A percentile compares a stretch with the other conserved stretches of the same genome.
Evolutionary conservation across 108 stramenopile genomes (phyloP).

Genomic region (Schizochytrium sp.): DNA sequence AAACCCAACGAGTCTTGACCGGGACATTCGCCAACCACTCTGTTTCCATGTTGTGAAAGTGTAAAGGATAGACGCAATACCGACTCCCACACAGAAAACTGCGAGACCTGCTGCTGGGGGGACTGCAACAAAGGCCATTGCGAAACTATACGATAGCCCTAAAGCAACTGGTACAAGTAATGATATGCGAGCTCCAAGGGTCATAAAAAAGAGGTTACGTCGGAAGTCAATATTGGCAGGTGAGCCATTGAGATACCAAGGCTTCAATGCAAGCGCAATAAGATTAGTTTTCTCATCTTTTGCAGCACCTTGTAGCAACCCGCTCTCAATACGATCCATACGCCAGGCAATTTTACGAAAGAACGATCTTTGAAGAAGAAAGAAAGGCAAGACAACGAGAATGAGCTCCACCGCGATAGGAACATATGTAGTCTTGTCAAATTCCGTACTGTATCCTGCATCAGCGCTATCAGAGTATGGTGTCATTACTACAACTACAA

Average conservation of each 20-base stretch:
- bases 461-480: background rate
- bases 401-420: background rate
- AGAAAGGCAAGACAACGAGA: background rate
- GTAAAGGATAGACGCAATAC: background rate
- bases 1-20: background rate
- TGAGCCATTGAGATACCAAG: slow-evolving; percentile 33
- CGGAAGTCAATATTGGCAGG: slow-evolving; percentile 55
- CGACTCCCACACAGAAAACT: background rate
- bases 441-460: background rate
- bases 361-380: background rate
- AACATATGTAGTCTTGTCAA: background rate
- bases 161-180: slow-evolving; percentile 24
- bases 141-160: slow-evolving; percentile 41
- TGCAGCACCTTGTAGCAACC: slow-evolving; percentile 1
- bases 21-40: slow-evolving; percentile 60
- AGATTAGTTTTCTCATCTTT: slow-evolving; percentile 25
- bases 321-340: slow-evolving; percentile 36
- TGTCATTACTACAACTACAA: background rate
- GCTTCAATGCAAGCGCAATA: slow-evolving; percentile 16
- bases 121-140: background rate
- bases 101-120: slow-evolving; percentile 12
- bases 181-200: background rate
- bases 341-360: slow-evolving; percentile 20
- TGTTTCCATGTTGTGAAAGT: slow-evolving; percentile 27
- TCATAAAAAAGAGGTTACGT: slow-evolving; percentile 46